Percentiles rank a stretch among this genome's conserved stretches.
Conservation (phyloP, 768 basidiomycete genomes). For the Strobilomyces confusus region DNA sequence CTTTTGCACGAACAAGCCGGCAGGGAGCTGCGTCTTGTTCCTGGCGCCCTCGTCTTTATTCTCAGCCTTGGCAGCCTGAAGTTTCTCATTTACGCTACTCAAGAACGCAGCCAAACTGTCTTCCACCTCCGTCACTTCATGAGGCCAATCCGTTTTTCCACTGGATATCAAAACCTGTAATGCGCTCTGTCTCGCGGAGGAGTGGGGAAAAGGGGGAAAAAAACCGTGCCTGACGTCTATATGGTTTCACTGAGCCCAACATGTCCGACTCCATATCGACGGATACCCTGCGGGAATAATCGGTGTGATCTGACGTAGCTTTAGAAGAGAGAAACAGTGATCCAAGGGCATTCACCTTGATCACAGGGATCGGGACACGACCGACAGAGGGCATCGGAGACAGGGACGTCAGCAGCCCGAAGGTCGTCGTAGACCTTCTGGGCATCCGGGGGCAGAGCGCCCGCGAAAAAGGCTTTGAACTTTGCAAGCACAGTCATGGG, state of each 20-base stretch:
- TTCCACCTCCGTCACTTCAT: conserved; percentile 68
- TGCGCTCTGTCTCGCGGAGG: background rate
- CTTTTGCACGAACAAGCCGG: conserved; percentile 57
- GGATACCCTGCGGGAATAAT: conserved; percentile 68
- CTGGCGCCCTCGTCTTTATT: background rate
- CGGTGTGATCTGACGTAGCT: conserved; percentile 51
- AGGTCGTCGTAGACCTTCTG: conserved; percentile 49
- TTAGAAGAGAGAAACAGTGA: conserved; percentile 27
- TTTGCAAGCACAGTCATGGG: conserved; percentile 26
- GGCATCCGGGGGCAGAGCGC: conserved; percentile 27
- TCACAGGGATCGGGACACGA: conserved; percentile 77
- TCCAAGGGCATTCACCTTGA: conserved; percentile 42
- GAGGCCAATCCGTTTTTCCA: conserved; percentile 85
- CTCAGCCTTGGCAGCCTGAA: conserved; percentile 2
- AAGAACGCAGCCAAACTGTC: conserved; percentile 68
- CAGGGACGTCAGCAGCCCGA: conserved; percentile 55
- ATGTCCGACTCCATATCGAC: conserved; percentile 78
- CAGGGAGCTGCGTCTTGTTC: conserved; percentile 14
- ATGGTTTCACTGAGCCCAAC: conserved; percentile 83
- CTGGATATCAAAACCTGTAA: conserved; percentile 82
- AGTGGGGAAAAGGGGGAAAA: background rate
- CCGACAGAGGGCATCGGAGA: conserved; percentile 65
- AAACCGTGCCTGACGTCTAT: conserved; percentile 66
- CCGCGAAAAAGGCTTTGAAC: conserved; percentile 19
- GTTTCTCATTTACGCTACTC: conserved; percentile 19